phyloP scores from a whole-genome alignment of 1,284 basidiomycete species.

The Rhodotorula mucilaginosa region DNA sequence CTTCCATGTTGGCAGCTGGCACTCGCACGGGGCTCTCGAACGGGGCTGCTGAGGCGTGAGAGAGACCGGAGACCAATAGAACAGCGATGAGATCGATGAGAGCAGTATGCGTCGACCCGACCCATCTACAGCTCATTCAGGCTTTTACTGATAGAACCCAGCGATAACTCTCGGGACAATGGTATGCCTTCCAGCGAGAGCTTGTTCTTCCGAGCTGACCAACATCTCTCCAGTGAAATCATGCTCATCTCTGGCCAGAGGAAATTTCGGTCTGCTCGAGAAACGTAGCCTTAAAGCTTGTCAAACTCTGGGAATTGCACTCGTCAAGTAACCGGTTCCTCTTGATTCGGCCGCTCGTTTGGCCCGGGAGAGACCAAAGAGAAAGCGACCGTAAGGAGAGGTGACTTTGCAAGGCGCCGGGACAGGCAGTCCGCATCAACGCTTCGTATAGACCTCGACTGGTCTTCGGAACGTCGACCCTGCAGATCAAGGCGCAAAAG shows the following conservation, averaged over 20 bases:
- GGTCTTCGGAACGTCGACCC: slow-evolving; percentile 49
- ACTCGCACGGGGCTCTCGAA: background rate
- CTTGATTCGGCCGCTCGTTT: background rate
- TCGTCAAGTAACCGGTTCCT: background rate
- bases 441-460: slow-evolving; percentile 32
- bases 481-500: slow-evolving; percentile 48
- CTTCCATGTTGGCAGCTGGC: slow-evolving; percentile 26
- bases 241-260: background rate
- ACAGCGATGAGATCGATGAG: too few relatives aligned
- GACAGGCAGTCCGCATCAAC: background rate
- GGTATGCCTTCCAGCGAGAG: too few relatives aligned
- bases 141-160: too few relatives aligned
- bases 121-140: too few relatives aligned
- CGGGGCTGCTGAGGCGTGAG: background rate
- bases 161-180: too few relatives aligned
- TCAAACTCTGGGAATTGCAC: background rate
- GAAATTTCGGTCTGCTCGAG: too few relatives aligned
- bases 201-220: too few relatives aligned
- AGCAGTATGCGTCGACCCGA: too few relatives aligned
- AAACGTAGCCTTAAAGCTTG: too few relatives aligned
- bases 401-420: too few relatives aligned
- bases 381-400: too few relatives aligned
- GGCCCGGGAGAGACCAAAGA: too few relatives aligned
- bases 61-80: background rate
- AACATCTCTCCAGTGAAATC: background rate